phyloP scores from a whole-genome alignment of 2,329 filamentous ascomycete species.

The Coniella vitis region DNA sequence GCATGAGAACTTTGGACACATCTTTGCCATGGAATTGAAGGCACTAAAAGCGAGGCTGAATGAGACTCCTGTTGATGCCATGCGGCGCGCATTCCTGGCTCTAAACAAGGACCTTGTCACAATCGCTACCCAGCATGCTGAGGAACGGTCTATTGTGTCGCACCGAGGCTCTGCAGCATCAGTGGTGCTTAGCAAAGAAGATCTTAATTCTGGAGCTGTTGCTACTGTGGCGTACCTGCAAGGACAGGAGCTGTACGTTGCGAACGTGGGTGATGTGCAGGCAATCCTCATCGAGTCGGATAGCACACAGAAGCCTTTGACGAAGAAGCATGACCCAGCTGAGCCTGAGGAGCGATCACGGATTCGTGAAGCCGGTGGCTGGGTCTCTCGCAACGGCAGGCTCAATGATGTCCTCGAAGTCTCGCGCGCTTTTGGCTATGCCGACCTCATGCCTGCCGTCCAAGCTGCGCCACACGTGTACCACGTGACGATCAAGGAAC shows the following conservation, averaged over 20 bases:
- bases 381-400: slow-evolving; percentile 89
- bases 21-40: slow-evolving; percentile 77
- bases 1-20: slow-evolving; percentile 88
- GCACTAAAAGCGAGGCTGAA: slow-evolving; percentile 56
- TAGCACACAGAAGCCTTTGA: slow-evolving; percentile 75
- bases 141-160: slow-evolving; percentile 59
- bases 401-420: slow-evolving; percentile 88
- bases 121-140: slow-evolving; percentile 70
- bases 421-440: slow-evolving; percentile 90
- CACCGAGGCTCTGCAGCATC: slow-evolving; percentile 67
- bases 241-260: slow-evolving; percentile 84
- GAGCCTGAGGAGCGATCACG: slow-evolving; percentile 76
- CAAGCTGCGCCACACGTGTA: slow-evolving; percentile 83
- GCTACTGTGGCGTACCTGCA: slow-evolving; percentile 88
- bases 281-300: slow-evolving; percentile 92
- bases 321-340: slow-evolving; percentile 87
- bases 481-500: slow-evolving; percentile 71
- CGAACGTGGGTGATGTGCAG: slow-evolving; percentile 92
- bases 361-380: slow-evolving; percentile 90
- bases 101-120: slow-evolving; percentile 93
- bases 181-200: slow-evolving; percentile 78
- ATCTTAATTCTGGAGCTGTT: slow-evolving; percentile 82
- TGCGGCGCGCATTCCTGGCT: slow-evolving; percentile 77
- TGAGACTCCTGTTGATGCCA: slow-evolving; percentile 75
- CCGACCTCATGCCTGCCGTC: slow-evolving; percentile 84